Evolutionary conservation across 495 filamentous ascomycete species (phyloP).

Genomic region (Penicillium nucicola): DNA sequence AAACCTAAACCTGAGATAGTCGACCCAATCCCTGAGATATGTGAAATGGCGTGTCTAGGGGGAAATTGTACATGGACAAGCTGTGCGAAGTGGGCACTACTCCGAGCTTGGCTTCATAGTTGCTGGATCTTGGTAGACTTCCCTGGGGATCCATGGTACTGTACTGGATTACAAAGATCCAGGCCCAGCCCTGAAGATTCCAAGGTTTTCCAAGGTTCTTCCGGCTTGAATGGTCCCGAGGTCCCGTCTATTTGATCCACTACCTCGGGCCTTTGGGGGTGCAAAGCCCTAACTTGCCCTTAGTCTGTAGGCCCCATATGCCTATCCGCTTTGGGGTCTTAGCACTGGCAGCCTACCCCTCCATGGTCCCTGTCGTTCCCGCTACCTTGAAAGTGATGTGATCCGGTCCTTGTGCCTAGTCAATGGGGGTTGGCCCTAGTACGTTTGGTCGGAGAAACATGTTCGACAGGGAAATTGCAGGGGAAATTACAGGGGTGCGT

Average conservation of each 20-base stretch:
- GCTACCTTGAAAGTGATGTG: too few species aligned
- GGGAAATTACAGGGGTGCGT: neutral
- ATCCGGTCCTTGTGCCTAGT: too few species aligned
- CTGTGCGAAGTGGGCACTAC: conserved; percentile 4
- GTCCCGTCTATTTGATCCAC: neutral
- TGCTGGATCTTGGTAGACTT: too few species aligned
- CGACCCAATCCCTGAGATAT: conserved; percentile 1
- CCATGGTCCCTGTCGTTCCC: too few species aligned
- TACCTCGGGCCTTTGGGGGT: neutral
- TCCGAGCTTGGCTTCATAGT: neutral
- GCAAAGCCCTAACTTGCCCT: neutral
- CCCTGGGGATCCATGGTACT: neutral
- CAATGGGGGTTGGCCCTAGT: neutral
- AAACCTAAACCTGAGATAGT: conserved; percentile 12
- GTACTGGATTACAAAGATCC: conserved; percentile 4
- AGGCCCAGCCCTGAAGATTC: too few species aligned
- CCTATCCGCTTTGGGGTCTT: neutral
- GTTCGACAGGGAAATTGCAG: neutral
- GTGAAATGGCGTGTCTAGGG: neutral
- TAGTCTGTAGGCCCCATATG: neutral
- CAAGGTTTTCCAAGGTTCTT: neutral
- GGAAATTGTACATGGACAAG: neutral
- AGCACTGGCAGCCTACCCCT: too few species aligned
- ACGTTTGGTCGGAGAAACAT: too few species aligned
- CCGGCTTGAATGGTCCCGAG: too few species aligned